Evolutionary conservation across 495 filamentous ascomycete species (phyloP), one percentile per base, ranked within the genome.

Genomic region (Neurospora sp.): DNA sequence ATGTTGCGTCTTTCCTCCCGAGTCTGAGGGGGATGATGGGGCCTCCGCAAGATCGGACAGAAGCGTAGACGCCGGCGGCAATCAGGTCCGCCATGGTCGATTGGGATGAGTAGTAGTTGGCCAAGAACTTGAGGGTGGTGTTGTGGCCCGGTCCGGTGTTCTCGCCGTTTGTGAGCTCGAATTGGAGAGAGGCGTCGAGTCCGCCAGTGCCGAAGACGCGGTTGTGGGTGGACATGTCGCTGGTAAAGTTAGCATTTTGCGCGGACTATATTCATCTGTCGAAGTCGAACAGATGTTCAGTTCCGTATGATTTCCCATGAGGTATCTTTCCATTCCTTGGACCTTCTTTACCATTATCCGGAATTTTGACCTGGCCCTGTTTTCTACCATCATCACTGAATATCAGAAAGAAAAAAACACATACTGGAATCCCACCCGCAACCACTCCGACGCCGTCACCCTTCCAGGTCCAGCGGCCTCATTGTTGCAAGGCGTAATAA

Each of bases 101-200:
- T 70, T 81, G 80, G 69, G 79, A 83, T 5, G 85, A 86, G 70
- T 86, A 81, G 76, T 87, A 89, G 37, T 84, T 83, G 53, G 83
- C 82, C 74, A 84, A 88, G 73, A 86, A 84, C 73, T 78, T 78
- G n/a, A 91, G 83, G 1, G 88, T 85, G 1, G 87, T 85, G 35
- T 81, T 82, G 79, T 90, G 89, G 3, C 86, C 89, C 1, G 86
- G 80, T 3, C 89, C 89, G 8, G 85, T 83, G 75, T 91, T 90
- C 70, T 90, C 89, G 71, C 84, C 83, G 71, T 83, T 82, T 59
- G 76, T 81, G 53, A 87, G 73, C 75, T 91, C 89, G 72, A 87
- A 91, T 42, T 87, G 85, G 40, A 91, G 77, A 2, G 88, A 90
- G 38, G 82, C 88, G 78, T 91, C 89, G 48, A 91, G 71, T 3